Percentiles rank a stretch among this genome's conserved stretches.
Conservation (phyloP, 2,329 filamentous ascomycete genomes). For the Fusarium nisikadoi region DNA sequence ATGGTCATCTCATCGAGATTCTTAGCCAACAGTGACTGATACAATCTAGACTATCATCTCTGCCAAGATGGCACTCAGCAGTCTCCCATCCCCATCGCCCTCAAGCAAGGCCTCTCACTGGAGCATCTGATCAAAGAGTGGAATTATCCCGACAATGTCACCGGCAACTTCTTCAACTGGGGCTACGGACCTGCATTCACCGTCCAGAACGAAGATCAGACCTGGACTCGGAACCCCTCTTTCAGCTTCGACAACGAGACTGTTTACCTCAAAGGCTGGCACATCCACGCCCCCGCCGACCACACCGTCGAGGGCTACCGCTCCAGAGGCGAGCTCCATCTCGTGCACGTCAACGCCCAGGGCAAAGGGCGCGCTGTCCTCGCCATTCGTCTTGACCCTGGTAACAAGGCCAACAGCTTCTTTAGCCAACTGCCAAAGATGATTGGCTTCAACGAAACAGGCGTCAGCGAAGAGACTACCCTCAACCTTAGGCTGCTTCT, state of each 20-base stretch:
- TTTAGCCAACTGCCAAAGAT: conserved; percentile 12
- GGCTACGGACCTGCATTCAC: conserved; percentile 35
- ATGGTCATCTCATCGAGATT: rapidly evolving
- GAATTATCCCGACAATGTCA: conserved; percentile 10
- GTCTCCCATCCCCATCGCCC: conserved; percentile 26
- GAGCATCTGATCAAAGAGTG: conserved; percentile 20
- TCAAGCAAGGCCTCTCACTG: conserved; percentile 31
- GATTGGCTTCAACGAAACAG: conserved; percentile 30
- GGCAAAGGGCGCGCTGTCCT: conserved; percentile 30
- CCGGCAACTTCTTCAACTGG: conserved; percentile 37
- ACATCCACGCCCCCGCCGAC: conserved; percentile 34
- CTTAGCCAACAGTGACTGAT: rapidly evolving
- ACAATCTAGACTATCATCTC: conserved; percentile 14
- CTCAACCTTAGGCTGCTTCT: conserved; percentile 20
- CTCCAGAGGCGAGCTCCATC: conserved; percentile 35
- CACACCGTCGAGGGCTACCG: conserved; percentile 34
- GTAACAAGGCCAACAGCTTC: conserved; percentile 23
- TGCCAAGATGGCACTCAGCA: conserved; percentile 37
- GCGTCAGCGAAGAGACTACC: not conserved
- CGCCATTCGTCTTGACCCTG: conserved; percentile 26
- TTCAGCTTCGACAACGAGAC: conserved; percentile 36
- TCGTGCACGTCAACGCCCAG: conserved; percentile 30
- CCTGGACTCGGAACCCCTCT: conserved; percentile 23
- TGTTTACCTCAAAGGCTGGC: conserved; percentile 36
- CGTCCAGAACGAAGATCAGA: conserved; percentile 13